Evolutionary conservation across 2,329 filamentous ascomycete genomes (phyloP).

Genomic region (Colletotrichum navitas): DNA sequence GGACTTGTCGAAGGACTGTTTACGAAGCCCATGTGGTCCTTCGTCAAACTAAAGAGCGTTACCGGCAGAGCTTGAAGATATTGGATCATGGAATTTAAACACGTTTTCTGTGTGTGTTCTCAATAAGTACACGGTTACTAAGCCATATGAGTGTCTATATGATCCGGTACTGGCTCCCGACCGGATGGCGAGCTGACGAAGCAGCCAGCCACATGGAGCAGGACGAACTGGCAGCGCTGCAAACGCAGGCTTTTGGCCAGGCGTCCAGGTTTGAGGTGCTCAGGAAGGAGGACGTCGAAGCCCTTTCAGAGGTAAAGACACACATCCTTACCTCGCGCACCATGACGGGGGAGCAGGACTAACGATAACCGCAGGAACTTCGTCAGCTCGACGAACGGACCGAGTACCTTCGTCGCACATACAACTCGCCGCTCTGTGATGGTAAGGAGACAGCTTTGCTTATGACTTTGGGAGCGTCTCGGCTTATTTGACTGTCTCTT

Average conservation of each 20-base stretch:
- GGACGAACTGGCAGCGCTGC: slow-evolving; percentile 64
- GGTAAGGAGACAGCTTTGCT: not conserved
- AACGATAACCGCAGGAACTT: slow-evolving; percentile 68
- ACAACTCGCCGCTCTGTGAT: slow-evolving; percentile 72
- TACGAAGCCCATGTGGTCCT: slow-evolving; percentile 4
- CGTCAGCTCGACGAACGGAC: slow-evolving; percentile 81
- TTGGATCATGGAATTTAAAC: not conserved
- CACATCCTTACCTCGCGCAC: not conserved
- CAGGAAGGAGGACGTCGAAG: slow-evolving; percentile 71
- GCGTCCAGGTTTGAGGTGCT: slow-evolving; percentile 75
- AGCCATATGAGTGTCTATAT: no score
- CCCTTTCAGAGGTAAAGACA: slow-evolving; percentile 69
- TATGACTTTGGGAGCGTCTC: not conserved
- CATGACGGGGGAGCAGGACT: slow-evolving; percentile 5
- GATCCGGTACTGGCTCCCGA: slow-evolving; percentile 58
- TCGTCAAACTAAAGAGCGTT: not conserved
- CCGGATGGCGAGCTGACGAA: slow-evolving; percentile 67
- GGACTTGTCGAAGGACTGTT: not conserved
- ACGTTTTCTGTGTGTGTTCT: accelerated
- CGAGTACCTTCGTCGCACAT: slow-evolving; percentile 82
- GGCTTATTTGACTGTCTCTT: no score
- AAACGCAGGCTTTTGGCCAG: slow-evolving; percentile 72
- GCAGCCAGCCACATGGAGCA: slow-evolving; percentile 61
- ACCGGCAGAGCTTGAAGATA: not conserved
- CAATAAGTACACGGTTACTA: no score